Conservation (phyloP, 257 asterid species). For the Rubia yunnanensis region DNA sequence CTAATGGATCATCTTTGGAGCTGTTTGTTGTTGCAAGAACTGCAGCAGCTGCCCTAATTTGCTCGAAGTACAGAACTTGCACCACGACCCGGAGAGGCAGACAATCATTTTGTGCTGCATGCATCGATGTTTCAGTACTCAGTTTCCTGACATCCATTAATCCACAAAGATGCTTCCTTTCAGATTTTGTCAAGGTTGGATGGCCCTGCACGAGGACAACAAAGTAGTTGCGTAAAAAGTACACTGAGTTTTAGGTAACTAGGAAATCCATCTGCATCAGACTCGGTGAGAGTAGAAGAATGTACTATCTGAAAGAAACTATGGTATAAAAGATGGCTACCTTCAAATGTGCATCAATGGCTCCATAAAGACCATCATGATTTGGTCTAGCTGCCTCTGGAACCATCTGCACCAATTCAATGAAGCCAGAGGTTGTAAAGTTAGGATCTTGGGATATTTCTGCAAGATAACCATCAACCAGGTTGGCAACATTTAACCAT, state of each 20-base stretch:
- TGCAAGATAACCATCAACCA: constrained; percentile 57
- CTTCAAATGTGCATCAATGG: constrained; percentile 69
- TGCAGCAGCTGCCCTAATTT: constrained; percentile 49
- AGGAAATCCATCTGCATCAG: too few relatives aligned
- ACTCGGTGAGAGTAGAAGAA: too few relatives aligned
- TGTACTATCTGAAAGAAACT: neutral
- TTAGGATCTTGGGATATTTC: constrained; percentile 56
- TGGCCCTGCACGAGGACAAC: constrained; percentile 41
- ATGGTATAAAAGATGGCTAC: constrained; percentile 16
- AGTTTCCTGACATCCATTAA: constrained; percentile 68
- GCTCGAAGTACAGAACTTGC: constrained; percentile 73
- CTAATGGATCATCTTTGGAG: constrained; percentile 24
- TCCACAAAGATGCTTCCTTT: constrained; percentile 63
- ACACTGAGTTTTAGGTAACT: neutral
- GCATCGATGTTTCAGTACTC: constrained; percentile 61
- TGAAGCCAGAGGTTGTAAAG: constrained; percentile 40
- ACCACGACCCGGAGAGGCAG: constrained; percentile 80
- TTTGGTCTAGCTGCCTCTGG: constrained; percentile 73
- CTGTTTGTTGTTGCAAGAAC: constrained; percentile 21
- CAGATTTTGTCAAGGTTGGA: constrained; percentile 48
- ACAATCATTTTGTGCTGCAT: constrained; percentile 84
- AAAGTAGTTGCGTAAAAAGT: neutral
- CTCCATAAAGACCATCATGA: constrained; percentile 67
- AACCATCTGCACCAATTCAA: constrained; percentile 47
- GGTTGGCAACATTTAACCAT: constrained; percentile 64